Evolutionary conservation across 2,329 filamentous ascomycete genomes (phyloP), one percentile per base, ranked within the genome.

Genomic region (Juglanconis sp.): DNA sequence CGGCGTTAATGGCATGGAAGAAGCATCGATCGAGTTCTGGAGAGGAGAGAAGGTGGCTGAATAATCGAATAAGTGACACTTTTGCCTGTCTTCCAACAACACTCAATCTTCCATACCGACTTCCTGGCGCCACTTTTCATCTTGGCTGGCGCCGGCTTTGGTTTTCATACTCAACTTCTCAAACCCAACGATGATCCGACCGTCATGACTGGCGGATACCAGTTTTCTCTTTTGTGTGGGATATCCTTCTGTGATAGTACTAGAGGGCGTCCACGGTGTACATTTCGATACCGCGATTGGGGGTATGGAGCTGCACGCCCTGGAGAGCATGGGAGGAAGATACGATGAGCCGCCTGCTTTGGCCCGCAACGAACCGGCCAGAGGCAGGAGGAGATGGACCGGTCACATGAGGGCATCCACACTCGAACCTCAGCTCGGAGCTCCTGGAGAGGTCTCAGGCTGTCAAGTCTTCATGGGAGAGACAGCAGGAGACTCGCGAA

Each of bases 81-180:
- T 38, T 17, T 42, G 36, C 36, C 32, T 32, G 51, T 42, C 46
- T 51, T 51, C 40, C 36, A 54, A 40, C 13, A 31, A 42, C 17
- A 17, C 8, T 52, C 53, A 36, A 53, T 35, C 46, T 36, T 52
- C 35, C 38, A 51, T 46, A 52, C 51, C 46, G 38, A 55, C 36
- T 52, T 58, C 24, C 46, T 15, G 59, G 56, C 56, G 47, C 51
- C 51, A 55, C 46, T 53, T 55, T 61, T 47, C 55, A 42, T 58
- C 35, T 59, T 50, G 36, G 34, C 51, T 55, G 56, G 59, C 46
- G 58, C 51, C 59, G 59, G 51, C 47, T 52, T 61, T 61, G 59
- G 49, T 49, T 61, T 38, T 40, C 51, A 24, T 5, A 53, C 10
- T 8, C 35, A 9, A n/a, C 51, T 15, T 31, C 10, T 42, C 17